Base-by-base conservation (phyloP, 495 filamentous ascomycete species). In the Apodospora peruviana region DNA sequence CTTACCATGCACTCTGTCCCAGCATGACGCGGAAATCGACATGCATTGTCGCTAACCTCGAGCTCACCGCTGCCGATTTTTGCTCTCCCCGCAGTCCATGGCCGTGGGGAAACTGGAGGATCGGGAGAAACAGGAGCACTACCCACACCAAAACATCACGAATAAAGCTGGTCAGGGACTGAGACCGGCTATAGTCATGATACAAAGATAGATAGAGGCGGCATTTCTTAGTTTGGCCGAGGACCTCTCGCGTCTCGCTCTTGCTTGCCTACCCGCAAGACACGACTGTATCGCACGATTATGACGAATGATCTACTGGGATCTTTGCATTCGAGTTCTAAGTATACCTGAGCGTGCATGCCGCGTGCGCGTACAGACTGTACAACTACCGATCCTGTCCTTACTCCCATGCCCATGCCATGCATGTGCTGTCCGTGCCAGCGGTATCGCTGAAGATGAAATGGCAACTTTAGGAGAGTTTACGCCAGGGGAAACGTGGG, bases 381-480 rank as follows among this genome's bases (percentile, higher is more conserved):
- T n/a, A n/a, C 37, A 40, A 40, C 18, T 18, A 14, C 39, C 39
- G 14, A 18, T 18, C 1, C 39, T 4, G 39, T 41, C 12, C 19
- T n/a, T 38, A 14, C 20, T 22, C 18, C 39, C 18, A 40, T 40
- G 3, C 14, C 32, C 11, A 35, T 35, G 2, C 2, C 32, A 35
- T 10, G 11, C 11, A 35, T 10, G 32, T 11, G 37, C 2, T 8
- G 19, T 41, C 39, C 39, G 20, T 41, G 18, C 39, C 39, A 41
- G 39, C 39, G 39, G 39, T 2, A 41, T n/a, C 39, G 19, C 36
- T 8, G 7, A 14, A 7, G 8, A 18, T 2, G 18, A 41, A 41
- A 41, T 9, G 39, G 39, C 18, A 41, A 41, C 18, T 18, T 24
- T 41, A 41, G 39, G 39, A 41, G 39, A 41, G 5, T 41, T 41